phyloP scores from a whole-genome alignment of 2,329 filamentous ascomycete genomes.

The Didymellaceae sp. region DNA sequence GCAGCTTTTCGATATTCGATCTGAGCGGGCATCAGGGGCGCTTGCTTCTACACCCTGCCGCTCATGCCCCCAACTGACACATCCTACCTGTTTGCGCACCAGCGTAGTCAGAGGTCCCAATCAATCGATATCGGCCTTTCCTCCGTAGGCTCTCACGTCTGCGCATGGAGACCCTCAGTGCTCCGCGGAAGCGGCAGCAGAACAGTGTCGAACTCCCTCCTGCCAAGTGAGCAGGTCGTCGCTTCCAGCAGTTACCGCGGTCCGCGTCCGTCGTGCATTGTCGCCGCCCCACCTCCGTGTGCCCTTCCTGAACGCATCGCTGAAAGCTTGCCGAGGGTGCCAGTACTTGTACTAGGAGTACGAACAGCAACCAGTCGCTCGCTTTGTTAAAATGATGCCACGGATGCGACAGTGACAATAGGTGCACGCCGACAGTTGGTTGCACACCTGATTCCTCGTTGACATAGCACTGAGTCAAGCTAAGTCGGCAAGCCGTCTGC shows the following conservation, averaged over 20 bases:
- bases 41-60: constrained; percentile 2
- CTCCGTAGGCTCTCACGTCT: background rate
- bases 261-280: constrained; percentile 2
- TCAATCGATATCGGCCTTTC: background rate
- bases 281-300: background rate
- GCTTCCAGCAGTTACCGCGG: constrained; percentile 1
- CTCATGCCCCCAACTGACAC: background rate
- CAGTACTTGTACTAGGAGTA: too few relatives aligned
- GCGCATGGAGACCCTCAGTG: too few relatives aligned
- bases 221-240: background rate
- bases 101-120: background rate
- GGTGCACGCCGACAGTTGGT: too few relatives aligned
- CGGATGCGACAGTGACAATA: too few relatives aligned
- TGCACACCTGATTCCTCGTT: too few relatives aligned
- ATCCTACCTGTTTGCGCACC: background rate
- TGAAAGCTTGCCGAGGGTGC: background rate
- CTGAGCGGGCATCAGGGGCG: background rate
- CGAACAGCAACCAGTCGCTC: too few relatives aligned
- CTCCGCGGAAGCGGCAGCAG: background rate
- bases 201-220: background rate
- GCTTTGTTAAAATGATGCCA: too few relatives aligned
- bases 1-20: constrained; percentile 4
- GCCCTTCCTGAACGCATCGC: background rate
- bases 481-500: too few relatives aligned
- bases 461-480: too few relatives aligned